Conservation (phyloP, 2,329 filamentous ascomycete genomes). For the Colletotrichum shisoi region DNA sequence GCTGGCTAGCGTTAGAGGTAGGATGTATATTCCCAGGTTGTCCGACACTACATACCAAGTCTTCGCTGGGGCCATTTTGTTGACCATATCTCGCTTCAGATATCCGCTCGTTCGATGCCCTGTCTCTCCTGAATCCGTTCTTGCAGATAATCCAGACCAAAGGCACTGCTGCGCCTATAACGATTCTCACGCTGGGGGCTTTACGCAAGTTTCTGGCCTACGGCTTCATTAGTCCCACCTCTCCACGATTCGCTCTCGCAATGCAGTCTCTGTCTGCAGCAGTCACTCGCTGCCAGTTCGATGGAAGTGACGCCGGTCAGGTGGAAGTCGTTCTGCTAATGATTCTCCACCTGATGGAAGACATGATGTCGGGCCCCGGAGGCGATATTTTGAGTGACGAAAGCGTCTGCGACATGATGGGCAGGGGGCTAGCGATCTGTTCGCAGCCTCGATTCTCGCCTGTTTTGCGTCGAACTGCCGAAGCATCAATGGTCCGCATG, state of each 20-base stretch:
- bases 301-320: constrained; percentile 91
- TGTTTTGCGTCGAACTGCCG: constrained; percentile 86
- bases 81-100: constrained; percentile 61
- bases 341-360: constrained; percentile 97
- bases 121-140: constrained; percentile 89
- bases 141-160: constrained; percentile 96
- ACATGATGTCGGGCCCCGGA: constrained; percentile 93
- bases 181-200: constrained; percentile 89
- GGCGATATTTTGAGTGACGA: constrained; percentile 95
- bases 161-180: constrained; percentile 94
- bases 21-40: constrained; percentile 37
- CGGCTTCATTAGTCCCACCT: constrained; percentile 83
- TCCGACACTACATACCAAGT: constrained; percentile 2
- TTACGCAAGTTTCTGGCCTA: constrained; percentile 98
- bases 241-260: constrained; percentile 85
- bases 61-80: constrained; percentile 20
- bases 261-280: constrained; percentile 96
- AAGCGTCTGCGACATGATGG: constrained; percentile 99
- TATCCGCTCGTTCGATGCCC: constrained; percentile 87
- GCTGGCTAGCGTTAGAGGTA: constrained; percentile 83
- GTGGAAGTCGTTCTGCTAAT: constrained; percentile 94
- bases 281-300: constrained; percentile 96
- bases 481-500: constrained; percentile 98
- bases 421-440: constrained; percentile 94
- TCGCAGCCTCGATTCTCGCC: constrained; percentile 92